These are phyloP conservation scores for Fusarium palustre DNA, from an alignment of 2,329 filamentous ascomycete species.

Conservation along the genomic window DNA sequence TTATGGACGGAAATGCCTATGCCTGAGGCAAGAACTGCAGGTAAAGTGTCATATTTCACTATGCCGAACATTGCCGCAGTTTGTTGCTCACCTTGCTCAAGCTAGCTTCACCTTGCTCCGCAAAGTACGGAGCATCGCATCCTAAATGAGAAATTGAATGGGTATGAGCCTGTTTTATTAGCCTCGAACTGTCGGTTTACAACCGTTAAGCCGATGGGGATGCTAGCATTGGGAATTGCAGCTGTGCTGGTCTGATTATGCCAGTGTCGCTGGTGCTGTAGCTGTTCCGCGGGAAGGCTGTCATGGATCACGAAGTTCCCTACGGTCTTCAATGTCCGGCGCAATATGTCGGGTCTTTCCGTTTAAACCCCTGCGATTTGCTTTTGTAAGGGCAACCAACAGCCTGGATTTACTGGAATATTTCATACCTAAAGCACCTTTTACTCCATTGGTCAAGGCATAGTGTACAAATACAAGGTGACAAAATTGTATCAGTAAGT, in stretches of 20 bases:
- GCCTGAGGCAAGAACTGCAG: constrained; percentile 17
- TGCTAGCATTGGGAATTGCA: not conserved
- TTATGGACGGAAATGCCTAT: not conserved
- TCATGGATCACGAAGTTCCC: constrained; percentile 5
- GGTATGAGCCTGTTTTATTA: not conserved
- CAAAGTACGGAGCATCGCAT: constrained; percentile 1
- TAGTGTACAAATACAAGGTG: not conserved
- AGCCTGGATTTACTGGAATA: not conserved
- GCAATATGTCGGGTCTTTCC: constrained; percentile 16
- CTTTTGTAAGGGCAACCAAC: not conserved
- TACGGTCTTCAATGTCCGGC: constrained; percentile 36
- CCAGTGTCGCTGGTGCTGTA: not conserved
- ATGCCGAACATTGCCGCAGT: constrained; percentile 30
- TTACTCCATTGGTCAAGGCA: not conserved
- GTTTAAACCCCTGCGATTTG: not conserved
- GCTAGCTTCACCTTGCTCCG: constrained; percentile 14
- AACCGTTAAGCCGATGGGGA: constrained; percentile 5
- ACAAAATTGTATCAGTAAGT: not conserved
- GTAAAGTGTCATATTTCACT: not conserved
- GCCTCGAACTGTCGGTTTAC: not conserved
- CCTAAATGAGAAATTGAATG: not conserved
- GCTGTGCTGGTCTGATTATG: not conserved
- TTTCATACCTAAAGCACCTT: no score
- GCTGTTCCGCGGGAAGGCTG: constrained; percentile 8
- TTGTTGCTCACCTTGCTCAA: constrained; percentile 4